A percentile compares a stretch with the other conserved stretches of the same genome.
Conservation (phyloP, 163 green algal species). For the Volvox carteri region DNA sequence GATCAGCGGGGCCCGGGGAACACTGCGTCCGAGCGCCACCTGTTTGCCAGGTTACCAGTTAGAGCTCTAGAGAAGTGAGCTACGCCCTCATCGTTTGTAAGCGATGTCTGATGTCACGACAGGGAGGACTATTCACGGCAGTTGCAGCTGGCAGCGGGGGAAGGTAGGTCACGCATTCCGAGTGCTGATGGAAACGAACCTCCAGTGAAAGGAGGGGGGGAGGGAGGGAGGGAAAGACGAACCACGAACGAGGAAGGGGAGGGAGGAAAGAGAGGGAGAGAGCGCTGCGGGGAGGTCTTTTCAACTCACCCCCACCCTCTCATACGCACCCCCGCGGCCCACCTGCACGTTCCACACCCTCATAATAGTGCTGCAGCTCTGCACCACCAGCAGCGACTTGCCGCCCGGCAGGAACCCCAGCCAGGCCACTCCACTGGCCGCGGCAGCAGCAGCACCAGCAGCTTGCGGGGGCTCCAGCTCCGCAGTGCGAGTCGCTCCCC, state of each 20-base stretch:
- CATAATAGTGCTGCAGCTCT: conserved; percentile 21
- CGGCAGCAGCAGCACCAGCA: neutral
- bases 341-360: conserved; percentile 35
- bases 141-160: too few species aligned
- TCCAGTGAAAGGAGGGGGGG: neutral
- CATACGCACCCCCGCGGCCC: neutral
- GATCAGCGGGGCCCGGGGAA: too few species aligned
- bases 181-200: neutral
- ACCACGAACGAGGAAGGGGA: too few species aligned
- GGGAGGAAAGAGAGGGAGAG: neutral
- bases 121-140: too few species aligned
- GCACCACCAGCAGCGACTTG: conserved; percentile 30
- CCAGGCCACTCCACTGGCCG: neutral
- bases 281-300: too few species aligned
- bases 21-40: too few species aligned
- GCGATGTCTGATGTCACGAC: too few species aligned
- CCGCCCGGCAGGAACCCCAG: conserved; percentile 23
- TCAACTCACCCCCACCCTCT: neutral
- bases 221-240: neutral
- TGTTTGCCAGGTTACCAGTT: too few species aligned
- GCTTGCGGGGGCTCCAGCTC: conserved; percentile 33
- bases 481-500: neutral
- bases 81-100: too few species aligned
- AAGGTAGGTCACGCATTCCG: too few species aligned
- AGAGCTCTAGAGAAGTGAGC: too few species aligned